These are phyloP conservation scores for Alternaria dauci DNA, from an alignment of 2,329 filamentous ascomycete species.

Conservation along the genomic window DNA sequence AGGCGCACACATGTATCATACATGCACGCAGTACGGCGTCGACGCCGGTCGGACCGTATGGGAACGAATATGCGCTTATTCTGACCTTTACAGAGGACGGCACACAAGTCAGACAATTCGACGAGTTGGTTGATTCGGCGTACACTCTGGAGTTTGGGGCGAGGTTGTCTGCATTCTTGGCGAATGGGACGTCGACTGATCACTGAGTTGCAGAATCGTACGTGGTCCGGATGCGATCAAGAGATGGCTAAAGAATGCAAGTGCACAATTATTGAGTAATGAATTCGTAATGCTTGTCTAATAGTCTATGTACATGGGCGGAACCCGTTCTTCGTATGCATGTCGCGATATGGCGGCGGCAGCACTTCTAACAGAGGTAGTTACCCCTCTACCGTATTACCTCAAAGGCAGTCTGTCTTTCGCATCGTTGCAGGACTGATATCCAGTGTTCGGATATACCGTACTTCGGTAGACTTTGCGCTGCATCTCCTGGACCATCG, in stretches of 20 bases:
- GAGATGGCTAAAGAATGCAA: not conserved
- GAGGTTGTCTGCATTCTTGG: not conserved
- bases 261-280: not conserved
- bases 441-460: not conserved
- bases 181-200: not conserved
- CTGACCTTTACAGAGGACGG: slow-evolving; percentile 9
- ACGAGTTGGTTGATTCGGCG: slow-evolving; percentile 12
- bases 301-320: not conserved
- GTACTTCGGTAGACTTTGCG: not conserved
- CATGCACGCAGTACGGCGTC: slow-evolving; percentile 4
- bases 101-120: not conserved
- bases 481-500: too few relatives aligned
- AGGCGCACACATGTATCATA: slow-evolving; percentile 5
- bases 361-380: not conserved
- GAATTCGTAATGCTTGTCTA: not conserved
- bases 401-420: not conserved
- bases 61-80: slow-evolving; percentile 10
- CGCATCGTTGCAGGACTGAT: not conserved
- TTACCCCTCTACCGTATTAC: not conserved
- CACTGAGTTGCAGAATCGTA: not conserved
- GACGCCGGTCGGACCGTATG: slow-evolving; percentile 4
- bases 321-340: not conserved
- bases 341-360: not conserved
- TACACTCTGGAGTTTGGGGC: slow-evolving; percentile 4
- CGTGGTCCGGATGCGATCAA: not conserved